A percentile compares a stretch with the other conserved stretches of the same genome.
Conservation (phyloP, 2,329 filamentous ascomycete genomes). For the Paraphoma sp. region DNA sequence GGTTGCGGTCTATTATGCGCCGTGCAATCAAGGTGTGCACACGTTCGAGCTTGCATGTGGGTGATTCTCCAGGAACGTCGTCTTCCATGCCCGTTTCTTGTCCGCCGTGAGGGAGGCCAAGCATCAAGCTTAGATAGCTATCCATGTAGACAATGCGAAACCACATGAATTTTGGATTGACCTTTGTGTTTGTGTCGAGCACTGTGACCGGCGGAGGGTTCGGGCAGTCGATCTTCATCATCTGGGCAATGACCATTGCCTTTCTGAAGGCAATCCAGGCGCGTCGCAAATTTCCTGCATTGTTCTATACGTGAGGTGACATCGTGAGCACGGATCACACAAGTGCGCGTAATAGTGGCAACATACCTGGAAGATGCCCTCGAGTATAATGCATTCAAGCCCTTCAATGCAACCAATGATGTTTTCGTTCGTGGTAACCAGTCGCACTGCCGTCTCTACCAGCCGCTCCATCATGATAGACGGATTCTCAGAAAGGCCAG, state of each 20-base stretch:
- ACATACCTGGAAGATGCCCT: constrained; percentile 44
- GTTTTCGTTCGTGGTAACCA: constrained; percentile 47
- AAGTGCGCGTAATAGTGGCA: not conserved
- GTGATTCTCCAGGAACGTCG: constrained; percentile 2
- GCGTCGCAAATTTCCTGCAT: constrained; percentile 50
- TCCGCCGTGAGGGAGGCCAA: constrained; percentile 49
- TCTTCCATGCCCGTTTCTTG: constrained; percentile 27
- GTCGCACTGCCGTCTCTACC: constrained; percentile 30
- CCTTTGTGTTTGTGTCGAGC: constrained; percentile 4
- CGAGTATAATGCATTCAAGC: constrained; percentile 52
- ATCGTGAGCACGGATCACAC: too few relatives aligned
- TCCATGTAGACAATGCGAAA: constrained; percentile 49
- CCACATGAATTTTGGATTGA: constrained; percentile 46
- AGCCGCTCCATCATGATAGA: constrained; percentile 33
- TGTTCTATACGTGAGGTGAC: constrained; percentile 9
- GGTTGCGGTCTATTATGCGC: constrained; percentile 50
- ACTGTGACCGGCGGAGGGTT: constrained; percentile 6
- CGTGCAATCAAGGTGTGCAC: constrained; percentile 41
- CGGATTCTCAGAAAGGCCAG: constrained; percentile 30
- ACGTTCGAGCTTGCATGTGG: constrained; percentile 32
- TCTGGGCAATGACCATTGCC: constrained; percentile 50
- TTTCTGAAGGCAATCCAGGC: constrained; percentile 49
- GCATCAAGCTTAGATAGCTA: constrained; percentile 49
- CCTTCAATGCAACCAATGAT: constrained; percentile 48
- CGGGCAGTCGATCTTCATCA: constrained; percentile 49